Base-by-base conservation (phyloP, 1,284 basidiomycete species). In the Tranzscheliella williamsii region DNA sequence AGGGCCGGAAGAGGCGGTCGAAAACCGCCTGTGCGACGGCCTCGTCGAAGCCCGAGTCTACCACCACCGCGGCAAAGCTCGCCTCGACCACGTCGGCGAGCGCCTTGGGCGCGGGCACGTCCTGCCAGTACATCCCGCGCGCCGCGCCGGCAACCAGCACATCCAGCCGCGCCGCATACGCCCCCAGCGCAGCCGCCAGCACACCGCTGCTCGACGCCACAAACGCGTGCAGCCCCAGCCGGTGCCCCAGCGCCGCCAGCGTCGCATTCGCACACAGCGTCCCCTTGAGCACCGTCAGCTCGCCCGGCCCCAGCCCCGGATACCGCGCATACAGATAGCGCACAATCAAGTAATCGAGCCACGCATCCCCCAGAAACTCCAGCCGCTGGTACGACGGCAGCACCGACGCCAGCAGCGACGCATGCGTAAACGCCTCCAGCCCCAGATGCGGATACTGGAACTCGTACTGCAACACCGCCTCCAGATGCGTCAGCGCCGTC, bases 321-420 rank as follows among this genome's bases (percentile, higher is more conserved):
- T 63, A 57, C 4, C 13, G 4, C 0, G 4, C 3, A 13, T 34
- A 53, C n/a, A 68, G 36, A 3, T 34, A 23, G 0, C 3, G n/a
- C 2, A 68, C 64, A 17, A 67, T 55, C 29, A 37, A 40, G 17
- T 47, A 61, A 16, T 73, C 70, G 5, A 73, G 22, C 35, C 64
- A 51, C 3, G 68, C 57, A 46, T 73, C 70, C 2, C 70, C 70
- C 2, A 73, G 36, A 33, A 71, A 73, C 38, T 71, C 70, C 12
- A 73, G 46, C 5, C 70, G 44, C 42, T 73, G 62, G 40, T 71
- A 73, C 5, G 41, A 50, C 0, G 68, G 65, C 11, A 68, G 36
- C 3, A 55, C 40, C 8, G 43, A 43, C 1, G 43, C 57, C 8
- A 67, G 41, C 21, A 63, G 40, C 1, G 48, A 49, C 1, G 68